A percentile compares a stretch with the other conserved stretches of the same genome.
phyloP scores from a whole-genome alignment of 306 rosid species.

The Crataegus laevigata region DNA sequence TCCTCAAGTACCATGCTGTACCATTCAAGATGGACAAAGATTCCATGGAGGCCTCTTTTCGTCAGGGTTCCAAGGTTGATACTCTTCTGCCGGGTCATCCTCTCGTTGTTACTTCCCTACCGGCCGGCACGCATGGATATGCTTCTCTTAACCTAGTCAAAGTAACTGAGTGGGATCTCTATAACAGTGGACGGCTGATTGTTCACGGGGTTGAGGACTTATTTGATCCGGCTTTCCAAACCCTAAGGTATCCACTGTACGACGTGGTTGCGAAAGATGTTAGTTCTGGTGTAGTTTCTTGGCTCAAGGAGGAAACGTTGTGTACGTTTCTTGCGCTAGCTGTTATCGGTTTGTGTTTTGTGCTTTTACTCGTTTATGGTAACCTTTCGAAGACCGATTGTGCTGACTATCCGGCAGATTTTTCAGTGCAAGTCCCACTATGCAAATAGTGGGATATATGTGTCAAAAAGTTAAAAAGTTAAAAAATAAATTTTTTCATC shows the following conservation, averaged over 20 bases:
- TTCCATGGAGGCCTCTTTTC: not conserved
- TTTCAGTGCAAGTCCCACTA: too few relatives aligned
- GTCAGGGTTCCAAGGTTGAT: not conserved
- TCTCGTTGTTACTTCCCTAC: not conserved
- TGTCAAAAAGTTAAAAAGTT: too few relatives aligned
- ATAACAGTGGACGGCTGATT: not conserved
- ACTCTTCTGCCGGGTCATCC: not conserved
- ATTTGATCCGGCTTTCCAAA: not conserved
- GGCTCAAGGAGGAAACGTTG: not conserved
- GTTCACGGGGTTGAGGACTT: conserved; percentile 4
- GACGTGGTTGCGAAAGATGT: not conserved
- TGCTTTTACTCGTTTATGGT: not conserved
- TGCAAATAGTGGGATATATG: too few relatives aligned
- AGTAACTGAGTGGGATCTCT: conserved; percentile 1
- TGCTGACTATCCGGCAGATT: too few relatives aligned
- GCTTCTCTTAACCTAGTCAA: not conserved
- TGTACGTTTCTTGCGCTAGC: not conserved
- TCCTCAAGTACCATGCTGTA: conserved; percentile 2
- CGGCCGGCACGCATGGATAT: not conserved
- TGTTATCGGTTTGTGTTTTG: too few relatives aligned
- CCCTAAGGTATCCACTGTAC: not conserved
- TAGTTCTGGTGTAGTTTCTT: not conserved
- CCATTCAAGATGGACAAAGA: not conserved
- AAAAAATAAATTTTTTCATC: too few relatives aligned
- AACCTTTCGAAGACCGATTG: not conserved